A percentile compares a stretch with the other conserved stretches of the same genome.
phyloP scores from a whole-genome alignment of 441 rosid species.

The Pelargonium fulgidum region DNA sequence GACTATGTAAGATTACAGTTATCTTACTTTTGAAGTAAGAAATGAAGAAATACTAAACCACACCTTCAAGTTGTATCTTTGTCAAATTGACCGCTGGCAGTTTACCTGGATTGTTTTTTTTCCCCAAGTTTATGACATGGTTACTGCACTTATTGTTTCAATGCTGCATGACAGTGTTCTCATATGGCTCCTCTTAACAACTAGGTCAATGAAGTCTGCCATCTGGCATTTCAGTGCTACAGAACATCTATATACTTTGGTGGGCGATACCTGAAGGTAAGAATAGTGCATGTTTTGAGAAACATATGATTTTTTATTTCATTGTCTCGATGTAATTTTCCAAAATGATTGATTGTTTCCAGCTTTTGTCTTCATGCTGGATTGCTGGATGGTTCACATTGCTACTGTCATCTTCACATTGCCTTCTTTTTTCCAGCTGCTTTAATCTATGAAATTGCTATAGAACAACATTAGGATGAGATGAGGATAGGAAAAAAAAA shows the following conservation, averaged over 20 bases:
- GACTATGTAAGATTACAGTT: neutral
- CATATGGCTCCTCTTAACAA: constrained; percentile 15
- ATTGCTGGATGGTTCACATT: too few species aligned
- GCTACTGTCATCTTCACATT: too few species aligned
- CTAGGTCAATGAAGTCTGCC: constrained; percentile 67
- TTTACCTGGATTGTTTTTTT: neutral
- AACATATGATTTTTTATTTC: neutral
- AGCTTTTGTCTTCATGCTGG: neutral
- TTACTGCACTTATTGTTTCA: neutral
- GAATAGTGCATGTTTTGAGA: constrained; percentile 16
- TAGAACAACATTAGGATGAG: too few species aligned
- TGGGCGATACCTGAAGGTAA: constrained; percentile 90
- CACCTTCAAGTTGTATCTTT: neutral
- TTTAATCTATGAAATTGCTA: too few species aligned
- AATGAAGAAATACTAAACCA: neutral
- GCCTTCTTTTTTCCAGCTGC: too few species aligned
- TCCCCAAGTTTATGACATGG: neutral
- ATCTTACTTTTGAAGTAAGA: neutral
- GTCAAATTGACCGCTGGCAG: neutral
- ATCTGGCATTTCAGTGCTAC: constrained; percentile 48
- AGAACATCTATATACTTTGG: constrained; percentile 67
- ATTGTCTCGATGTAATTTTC: too few species aligned
- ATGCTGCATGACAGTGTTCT: neutral
- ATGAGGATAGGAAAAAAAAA: too few species aligned
- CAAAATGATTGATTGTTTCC: too few species aligned